Percentiles rank a stretch among this genome's conserved stretches.
phyloP scores from a whole-genome alignment of 1,284 basidiomycete species.

The Phylloboletellus chloephorus region DNA sequence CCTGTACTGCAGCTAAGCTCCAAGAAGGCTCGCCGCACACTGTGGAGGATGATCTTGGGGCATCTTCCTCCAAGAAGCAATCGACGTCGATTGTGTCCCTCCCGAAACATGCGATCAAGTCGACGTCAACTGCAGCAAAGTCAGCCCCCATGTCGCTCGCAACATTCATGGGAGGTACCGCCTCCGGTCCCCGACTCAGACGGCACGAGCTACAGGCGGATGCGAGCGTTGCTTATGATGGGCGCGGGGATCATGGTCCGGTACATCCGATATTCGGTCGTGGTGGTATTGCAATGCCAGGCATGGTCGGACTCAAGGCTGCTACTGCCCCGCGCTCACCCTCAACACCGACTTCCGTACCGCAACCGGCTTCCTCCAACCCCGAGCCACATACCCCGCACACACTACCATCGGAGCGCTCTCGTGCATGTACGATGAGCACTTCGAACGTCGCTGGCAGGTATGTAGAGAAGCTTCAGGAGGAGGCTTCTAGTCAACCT shows the following conservation, averaged over 20 bases:
- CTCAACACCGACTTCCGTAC: slow-evolving; percentile 20
- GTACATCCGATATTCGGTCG: slow-evolving; percentile 72
- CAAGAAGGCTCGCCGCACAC: slow-evolving; percentile 16
- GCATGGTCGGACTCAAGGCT: slow-evolving; percentile 37
- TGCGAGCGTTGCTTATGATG: slow-evolving; percentile 59
- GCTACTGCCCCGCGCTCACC: slow-evolving; percentile 14
- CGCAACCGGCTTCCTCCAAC: slow-evolving; percentile 4
- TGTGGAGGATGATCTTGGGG: slow-evolving; percentile 8
- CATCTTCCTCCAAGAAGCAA: slow-evolving; percentile 9
- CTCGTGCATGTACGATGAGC: slow-evolving; percentile 33
- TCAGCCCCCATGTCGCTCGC: slow-evolving; percentile 54
- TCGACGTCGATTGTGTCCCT: slow-evolving; percentile 6
- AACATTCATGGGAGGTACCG: slow-evolving; percentile 67
- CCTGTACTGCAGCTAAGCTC: slow-evolving; percentile 19
- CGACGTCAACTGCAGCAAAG: slow-evolving; percentile 11
- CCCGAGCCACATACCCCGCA: slow-evolving; percentile 3
- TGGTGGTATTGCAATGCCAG: slow-evolving; percentile 68
- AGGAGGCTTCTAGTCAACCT: slow-evolving; percentile 13
- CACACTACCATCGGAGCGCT: slow-evolving; percentile 8
- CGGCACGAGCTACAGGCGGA: slow-evolving; percentile 67
- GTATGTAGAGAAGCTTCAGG: slow-evolving; percentile 36
- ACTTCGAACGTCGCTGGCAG: slow-evolving; percentile 34
- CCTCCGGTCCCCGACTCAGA: slow-evolving; percentile 62
- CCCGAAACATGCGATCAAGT: slow-evolving; percentile 17
- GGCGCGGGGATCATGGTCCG: slow-evolving; percentile 44